Evolutionary conservation across 495 filamentous ascomycete species (phyloP), one percentile per base, ranked within the genome.

Genomic region (Lepidopterella palustris): DNA sequence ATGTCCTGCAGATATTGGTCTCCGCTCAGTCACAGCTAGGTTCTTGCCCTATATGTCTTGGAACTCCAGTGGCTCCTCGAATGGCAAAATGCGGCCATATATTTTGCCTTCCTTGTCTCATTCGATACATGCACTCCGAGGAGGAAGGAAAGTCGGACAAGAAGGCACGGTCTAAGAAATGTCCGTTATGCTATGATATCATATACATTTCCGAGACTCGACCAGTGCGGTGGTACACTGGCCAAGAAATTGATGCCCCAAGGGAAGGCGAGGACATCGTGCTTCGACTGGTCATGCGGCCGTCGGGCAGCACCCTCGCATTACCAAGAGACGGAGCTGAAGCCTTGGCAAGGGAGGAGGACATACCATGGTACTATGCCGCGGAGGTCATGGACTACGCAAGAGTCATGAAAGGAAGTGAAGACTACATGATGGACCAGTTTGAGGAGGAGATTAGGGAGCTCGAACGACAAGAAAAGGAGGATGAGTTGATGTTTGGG

Each of bases 11-110:
- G 69, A 86, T 98, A 47, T 78, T 98, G 40, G 93, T 87, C 1
- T 97, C 93, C 8, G 83, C 87, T 48, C 84, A 90, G 71, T 95
- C 92, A 1, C 93, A 98, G 73, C 79, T 82, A 31, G 81, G 92
- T 3, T 87, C 85, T 31, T 98, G 93, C 71, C 93, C 93, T 0
- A 97, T 98, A 45, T 98, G 93, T 68, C 77, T 98, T 23, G 95
- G 88, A 0, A 85, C 82, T 32, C 92, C 93, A 0, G 89, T 95
- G 5, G 93, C 93, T 3, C 92, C 93, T 26, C 86, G 95, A 57
- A 98, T 98, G 93, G 91, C 93, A 40, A 92, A 88, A 65, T 98
- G 93, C 70, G 93, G 93, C 13, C 93, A 98, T 70, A 96, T 98
- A 25, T 97, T 97, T 69, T 98, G 93, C 71, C 78, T 97, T 42